Evolutionary conservation across 345 rosid genomes (phyloP).

Genomic region (Mallotus nudiflorus): DNA sequence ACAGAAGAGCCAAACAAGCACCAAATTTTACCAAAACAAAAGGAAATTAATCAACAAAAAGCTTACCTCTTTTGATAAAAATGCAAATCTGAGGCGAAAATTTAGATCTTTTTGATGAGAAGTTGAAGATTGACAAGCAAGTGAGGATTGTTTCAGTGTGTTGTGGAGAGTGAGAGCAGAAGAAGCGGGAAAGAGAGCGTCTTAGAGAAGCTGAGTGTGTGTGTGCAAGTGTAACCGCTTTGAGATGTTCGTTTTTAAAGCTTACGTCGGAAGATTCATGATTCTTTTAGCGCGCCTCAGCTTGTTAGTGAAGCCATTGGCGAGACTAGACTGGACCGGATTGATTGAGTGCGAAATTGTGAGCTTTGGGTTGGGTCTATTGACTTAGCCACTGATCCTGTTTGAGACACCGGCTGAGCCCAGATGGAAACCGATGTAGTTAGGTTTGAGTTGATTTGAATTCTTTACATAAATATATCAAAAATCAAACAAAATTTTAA

Average conservation of each 20-base stretch:
- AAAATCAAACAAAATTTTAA: no score
- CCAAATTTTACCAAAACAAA: background rate
- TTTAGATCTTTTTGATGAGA: background rate
- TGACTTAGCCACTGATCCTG: no score
- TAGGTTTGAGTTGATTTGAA: no score
- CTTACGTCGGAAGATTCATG: conserved; percentile 20
- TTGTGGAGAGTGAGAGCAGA: background rate
- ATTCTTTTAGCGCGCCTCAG: background rate
- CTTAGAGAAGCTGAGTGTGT: background rate
- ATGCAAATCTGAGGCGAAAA: background rate
- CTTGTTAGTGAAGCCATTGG: conserved; percentile 13
- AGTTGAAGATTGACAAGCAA: background rate
- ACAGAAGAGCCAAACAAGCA: background rate
- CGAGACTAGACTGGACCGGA: no score
- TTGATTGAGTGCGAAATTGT: no score
- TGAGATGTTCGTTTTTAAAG: background rate
- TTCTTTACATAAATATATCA: no score
- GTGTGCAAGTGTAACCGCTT: conserved; percentile 11
- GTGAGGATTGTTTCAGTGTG: background rate
- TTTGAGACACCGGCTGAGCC: no score
- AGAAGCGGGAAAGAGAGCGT: conserved; percentile 2
- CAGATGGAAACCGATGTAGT: no score
- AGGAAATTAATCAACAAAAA: background rate
- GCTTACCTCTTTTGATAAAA: background rate
- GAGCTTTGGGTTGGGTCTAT: no score